A percentile compares a stretch with the other conserved stretches of the same genome.
phyloP scores from a whole-genome alignment of 2,329 filamentous ascomycete genomes.

The Nakataea oryzae region DNA sequence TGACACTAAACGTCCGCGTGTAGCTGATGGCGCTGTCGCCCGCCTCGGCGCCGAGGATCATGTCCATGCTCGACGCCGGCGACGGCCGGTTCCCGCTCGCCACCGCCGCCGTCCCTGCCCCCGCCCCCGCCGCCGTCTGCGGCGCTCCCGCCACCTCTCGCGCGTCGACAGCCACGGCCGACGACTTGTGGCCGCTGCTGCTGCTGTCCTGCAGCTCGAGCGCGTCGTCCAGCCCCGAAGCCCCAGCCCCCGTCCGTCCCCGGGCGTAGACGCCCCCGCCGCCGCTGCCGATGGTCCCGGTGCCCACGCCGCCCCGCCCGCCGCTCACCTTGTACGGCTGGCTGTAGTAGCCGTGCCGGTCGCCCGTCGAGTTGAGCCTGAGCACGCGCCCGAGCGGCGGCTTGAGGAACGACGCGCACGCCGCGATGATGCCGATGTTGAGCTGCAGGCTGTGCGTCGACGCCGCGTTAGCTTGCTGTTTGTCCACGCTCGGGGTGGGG shows the following conservation, averaged over 20 bases:
- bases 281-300: background rate
- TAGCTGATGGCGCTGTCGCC: background rate
- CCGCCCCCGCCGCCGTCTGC: too few species aligned
- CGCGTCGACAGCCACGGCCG: too few species aligned
- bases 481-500: too few species aligned
- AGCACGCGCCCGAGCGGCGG: slow-evolving; percentile 11
- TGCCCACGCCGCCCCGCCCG: background rate
- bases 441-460: slow-evolving; percentile 12
- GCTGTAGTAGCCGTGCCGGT: background rate
- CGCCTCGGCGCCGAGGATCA: background rate
- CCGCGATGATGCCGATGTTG: slow-evolving; percentile 13
- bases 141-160: background rate
- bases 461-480: background rate
- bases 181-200: background rate
- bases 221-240: background rate
- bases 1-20: background rate
- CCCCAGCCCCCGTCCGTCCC: too few species aligned
- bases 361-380: background rate
- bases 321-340: background rate
- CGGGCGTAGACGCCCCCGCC: too few species aligned
- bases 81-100: background rate
- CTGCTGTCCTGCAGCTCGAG: background rate
- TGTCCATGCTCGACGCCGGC: background rate
- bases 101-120: background rate
- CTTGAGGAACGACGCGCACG: slow-evolving; percentile 14